Evolutionary conservation across 2,329 filamentous ascomycete genomes (phyloP).

Genomic region (Aphanocladium album): DNA sequence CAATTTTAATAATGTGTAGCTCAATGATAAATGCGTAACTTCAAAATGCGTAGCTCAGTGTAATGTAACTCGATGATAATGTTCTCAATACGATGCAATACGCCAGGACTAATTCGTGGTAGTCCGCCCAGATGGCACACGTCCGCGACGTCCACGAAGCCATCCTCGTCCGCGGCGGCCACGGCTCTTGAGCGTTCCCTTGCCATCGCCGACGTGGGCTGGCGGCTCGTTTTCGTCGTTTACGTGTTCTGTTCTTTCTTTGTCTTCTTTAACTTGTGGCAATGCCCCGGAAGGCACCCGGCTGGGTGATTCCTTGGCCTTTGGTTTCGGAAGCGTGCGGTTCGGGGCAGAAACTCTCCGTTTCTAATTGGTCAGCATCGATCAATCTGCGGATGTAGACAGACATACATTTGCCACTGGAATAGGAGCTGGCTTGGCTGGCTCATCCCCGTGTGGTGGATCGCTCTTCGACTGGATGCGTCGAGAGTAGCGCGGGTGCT

Average conservation of each 20-base stretch:
- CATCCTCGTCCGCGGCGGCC: constrained; percentile 12
- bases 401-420: constrained; percentile 2
- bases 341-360: constrained; percentile 10
- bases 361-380: neutral
- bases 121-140: constrained; percentile 2
- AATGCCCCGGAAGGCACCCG: neutral
- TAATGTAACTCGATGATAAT: too few relatives aligned
- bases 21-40: too few relatives aligned
- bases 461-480: constrained; percentile 45
- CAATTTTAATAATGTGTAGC: too few relatives aligned
- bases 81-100: too few relatives aligned
- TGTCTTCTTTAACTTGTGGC: neutral
- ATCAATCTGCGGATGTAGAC: too few relatives aligned
- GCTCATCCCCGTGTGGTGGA: constrained; percentile 26
- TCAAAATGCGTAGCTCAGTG: too few relatives aligned
- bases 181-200: neutral
- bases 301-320: neutral
- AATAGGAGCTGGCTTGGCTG: neutral
- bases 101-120: too few relatives aligned
- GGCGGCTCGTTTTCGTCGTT: constrained; percentile 12
- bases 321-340: constrained; percentile 4
- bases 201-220: neutral
- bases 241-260: neutral
- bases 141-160: constrained; percentile 10
- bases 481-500: constrained; percentile 36